Base-by-base conservation (phyloP, 2,329 filamentous ascomycete genomes). In the Penicillium decumbens region DNA sequence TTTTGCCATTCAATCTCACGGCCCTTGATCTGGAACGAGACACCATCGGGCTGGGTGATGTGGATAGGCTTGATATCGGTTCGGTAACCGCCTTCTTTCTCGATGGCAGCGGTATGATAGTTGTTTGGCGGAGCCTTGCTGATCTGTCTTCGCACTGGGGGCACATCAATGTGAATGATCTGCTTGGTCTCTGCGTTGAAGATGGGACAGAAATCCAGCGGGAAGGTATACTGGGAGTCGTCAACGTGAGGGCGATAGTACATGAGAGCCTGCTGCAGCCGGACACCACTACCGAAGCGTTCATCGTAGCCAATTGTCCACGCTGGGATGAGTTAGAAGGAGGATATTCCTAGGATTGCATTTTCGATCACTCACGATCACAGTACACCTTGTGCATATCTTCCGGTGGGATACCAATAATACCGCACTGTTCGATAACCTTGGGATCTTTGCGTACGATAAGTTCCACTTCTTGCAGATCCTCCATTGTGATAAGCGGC, bases 371-470 rank as follows among this genome's bases (percentile, higher is more conserved):
- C 80, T 72, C 67, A 79, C 82, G 89, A 67, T 96, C 91, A 70
- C 90, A 95, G 75, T 95, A 95, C 41, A 96, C 88, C 72, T 95
- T 95, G 76, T 93, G 76, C 91, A 96, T 95, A 53, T 95, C 88
- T 58, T 87, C 79, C 49, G 78, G 79, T 10, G 88, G 81, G 52
- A 96, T 88, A 1, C 91, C 91, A 51, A 89, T 80, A 51, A 95
- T 80, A 6, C 80, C 81, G 64, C 91, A 96, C 70, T 95, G 90
- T 71, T 95, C 89, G 58, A 95, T 93, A 52, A 95, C 89, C 62
- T 86, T 87, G 12, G 88, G 82, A 65, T 95, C 89, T 60, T 83
- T 84, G 57, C 90, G 82, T 51, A 83, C 81, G 40, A 91, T 73
- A 49, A 80, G 77, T 71, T 96, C 91, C 1, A 95, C 90, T 47